phyloP scores from a whole-genome alignment of 1,284 basidiomycete genomes.

The Apiotrichum porosum region DNA sequence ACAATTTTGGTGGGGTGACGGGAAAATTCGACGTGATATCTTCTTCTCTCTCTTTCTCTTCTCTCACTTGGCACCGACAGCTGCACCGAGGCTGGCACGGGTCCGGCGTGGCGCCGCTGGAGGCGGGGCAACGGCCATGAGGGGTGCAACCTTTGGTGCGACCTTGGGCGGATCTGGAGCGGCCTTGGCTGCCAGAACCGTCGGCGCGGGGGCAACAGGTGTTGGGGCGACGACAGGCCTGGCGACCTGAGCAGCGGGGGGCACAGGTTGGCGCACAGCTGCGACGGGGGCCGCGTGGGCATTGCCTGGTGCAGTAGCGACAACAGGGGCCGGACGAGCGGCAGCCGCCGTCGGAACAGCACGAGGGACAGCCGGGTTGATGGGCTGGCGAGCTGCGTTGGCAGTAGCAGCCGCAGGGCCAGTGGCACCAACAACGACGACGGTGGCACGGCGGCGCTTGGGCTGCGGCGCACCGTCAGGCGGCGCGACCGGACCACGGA shows the following conservation, averaged over 20 bases:
- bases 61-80: not conserved
- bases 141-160: not conserved
- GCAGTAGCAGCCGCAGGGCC: not conserved
- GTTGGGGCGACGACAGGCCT: too few relatives aligned
- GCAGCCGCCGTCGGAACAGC: not conserved
- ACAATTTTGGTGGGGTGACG: too few relatives aligned
- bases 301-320: not conserved
- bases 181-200: too few relatives aligned
- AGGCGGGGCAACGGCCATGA: not conserved
- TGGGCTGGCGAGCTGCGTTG: not conserved
- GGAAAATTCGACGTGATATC: too few relatives aligned
- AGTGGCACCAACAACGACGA: constrained; percentile 11
- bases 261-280: not conserved
- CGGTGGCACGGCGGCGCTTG: constrained; percentile 39
- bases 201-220: not conserved
- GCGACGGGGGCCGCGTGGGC: too few relatives aligned
- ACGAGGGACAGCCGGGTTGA: not conserved
- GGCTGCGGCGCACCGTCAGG: constrained; percentile 39
- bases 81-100: not conserved
- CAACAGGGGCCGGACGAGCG: not conserved
- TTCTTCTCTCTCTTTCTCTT: not conserved
- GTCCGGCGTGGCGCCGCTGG: not conserved
- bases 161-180: too few relatives aligned
- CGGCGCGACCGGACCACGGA: constrained; percentile 30
- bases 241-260: not conserved